phyloP scores from a whole-genome alignment of 768 basidiomycete genomes.

The Pleurotus giganteus region DNA sequence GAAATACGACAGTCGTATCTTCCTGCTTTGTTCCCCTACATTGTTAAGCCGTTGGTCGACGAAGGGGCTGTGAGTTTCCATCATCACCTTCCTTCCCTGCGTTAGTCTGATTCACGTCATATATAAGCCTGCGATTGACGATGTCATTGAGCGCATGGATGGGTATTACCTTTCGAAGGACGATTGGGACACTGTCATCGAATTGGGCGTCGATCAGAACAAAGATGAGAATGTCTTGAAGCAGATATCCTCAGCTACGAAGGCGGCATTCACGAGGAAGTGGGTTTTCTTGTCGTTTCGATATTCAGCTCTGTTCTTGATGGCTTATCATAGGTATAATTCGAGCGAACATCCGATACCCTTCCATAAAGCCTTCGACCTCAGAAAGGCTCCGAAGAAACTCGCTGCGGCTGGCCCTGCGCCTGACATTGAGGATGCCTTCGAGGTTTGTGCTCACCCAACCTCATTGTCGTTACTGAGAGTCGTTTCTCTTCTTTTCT shows the following conservation, averaged over 20 bases:
- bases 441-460: constrained; percentile 53
- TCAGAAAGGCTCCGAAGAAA: constrained; percentile 81
- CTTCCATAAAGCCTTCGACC: constrained; percentile 85
- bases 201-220: constrained; percentile 84
- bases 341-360: constrained; percentile 87
- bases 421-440: constrained; percentile 92
- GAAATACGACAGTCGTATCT: constrained; percentile 93
- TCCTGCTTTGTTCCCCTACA: constrained; percentile 79
- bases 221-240: constrained; percentile 76
- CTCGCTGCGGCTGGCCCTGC: constrained; percentile 61
- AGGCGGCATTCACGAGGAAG: constrained; percentile 84
- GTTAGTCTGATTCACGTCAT: constrained; percentile 10
- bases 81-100: constrained; percentile 3
- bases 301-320: not conserved
- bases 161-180: constrained; percentile 91
- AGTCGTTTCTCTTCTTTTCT: constrained; percentile 7
- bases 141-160: constrained; percentile 88
- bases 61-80: constrained; percentile 62
- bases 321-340: constrained; percentile 69
- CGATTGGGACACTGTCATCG: constrained; percentile 95
- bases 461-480: not conserved
- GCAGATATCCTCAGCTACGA: constrained; percentile 79
- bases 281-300: constrained; percentile 32
- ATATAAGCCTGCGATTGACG: constrained; percentile 69
- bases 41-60: constrained; percentile 78